phyloP scores from a whole-genome alignment of 495 filamentous ascomycete genomes.

The Recurvomyces mirabilis region DNA sequence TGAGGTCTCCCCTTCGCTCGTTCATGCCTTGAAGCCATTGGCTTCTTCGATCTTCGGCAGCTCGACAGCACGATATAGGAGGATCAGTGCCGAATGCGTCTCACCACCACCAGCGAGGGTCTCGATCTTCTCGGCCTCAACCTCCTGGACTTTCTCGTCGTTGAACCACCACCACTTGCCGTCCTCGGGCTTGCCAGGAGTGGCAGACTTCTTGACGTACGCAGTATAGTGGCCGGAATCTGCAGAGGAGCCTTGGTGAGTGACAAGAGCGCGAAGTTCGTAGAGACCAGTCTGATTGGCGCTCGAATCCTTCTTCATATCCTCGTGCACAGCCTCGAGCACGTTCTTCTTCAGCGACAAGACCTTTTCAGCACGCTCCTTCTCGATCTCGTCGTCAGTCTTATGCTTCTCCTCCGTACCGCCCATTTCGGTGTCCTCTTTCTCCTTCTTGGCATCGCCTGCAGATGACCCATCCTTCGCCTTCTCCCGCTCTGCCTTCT shows the following conservation, averaged over 20 bases:
- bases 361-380: slow-evolving; percentile 63
- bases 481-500: slow-evolving; percentile 36
- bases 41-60: too few species aligned
- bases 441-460: slow-evolving; percentile 35
- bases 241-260: slow-evolving; percentile 93
- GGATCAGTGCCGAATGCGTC: slow-evolving; percentile 84
- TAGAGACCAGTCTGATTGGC: slow-evolving; percentile 89
- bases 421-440: slow-evolving; percentile 60
- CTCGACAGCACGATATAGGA: slow-evolving; percentile 80
- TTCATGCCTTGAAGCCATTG: too few species aligned
- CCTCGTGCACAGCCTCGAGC: slow-evolving; percentile 57
- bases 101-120: slow-evolving; percentile 88
- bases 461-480: slow-evolving; percentile 43
- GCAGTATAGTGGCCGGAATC: slow-evolving; percentile 97
- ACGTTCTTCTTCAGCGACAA: slow-evolving; percentile 74
- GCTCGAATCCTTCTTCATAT: slow-evolving; percentile 61
- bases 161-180: slow-evolving; percentile 99
- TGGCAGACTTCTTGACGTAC: slow-evolving; percentile 84
- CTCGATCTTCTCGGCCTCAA: slow-evolving; percentile 82
- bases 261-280: slow-evolving; percentile 86
- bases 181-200: slow-evolving; percentile 60
- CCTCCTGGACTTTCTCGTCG: slow-evolving; percentile 92
- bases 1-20: too few species aligned
- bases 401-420: slow-evolving; percentile 72
- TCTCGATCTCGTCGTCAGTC: slow-evolving; percentile 84